phyloP scores from a whole-genome alignment of 805 yeast species.

The Grigorovia jiainica region DNA sequence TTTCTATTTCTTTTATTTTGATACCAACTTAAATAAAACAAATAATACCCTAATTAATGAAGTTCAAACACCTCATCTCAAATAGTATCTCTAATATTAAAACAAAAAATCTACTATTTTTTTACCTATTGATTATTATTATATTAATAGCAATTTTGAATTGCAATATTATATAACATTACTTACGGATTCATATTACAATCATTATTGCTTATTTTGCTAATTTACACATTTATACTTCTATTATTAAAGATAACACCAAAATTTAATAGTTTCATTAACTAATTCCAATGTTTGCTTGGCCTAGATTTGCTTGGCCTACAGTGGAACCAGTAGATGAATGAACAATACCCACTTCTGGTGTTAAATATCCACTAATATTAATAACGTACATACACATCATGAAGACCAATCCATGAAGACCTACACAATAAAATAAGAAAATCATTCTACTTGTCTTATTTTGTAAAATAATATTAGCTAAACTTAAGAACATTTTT shows the following conservation, averaged over 20 bases:
- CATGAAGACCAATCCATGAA: slow-evolving; percentile 66
- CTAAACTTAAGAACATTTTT: slow-evolving; percentile 60
- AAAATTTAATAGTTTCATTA: background rate
- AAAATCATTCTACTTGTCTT: slow-evolving; percentile 63
- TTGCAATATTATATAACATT: too few species aligned
- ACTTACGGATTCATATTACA: too few species aligned
- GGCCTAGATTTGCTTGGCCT: slow-evolving; percentile 2
- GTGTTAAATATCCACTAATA: slow-evolving; percentile 35
- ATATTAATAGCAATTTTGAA: too few species aligned
- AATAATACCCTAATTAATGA: too few species aligned
- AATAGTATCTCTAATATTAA: too few species aligned
- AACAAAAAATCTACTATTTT: too few species aligned
- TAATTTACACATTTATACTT: too few species aligned
- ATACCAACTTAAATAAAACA: background rate
- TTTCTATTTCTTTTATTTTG: background rate
- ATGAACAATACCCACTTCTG: slow-evolving; percentile 31
- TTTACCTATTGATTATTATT: too few species aligned
- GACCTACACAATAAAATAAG: slow-evolving; percentile 59
- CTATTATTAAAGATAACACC: too few species aligned
- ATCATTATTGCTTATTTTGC: too few species aligned
- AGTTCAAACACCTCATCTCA: background rate
- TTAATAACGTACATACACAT: slow-evolving; percentile 48
- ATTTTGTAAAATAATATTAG: slow-evolving; percentile 68
- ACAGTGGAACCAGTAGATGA: slow-evolving; percentile 7
- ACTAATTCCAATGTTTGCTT: background rate